Evolutionary conservation across 176 grass and related monocot species (phyloP), one percentile per base, ranked within the genome.

Genomic region (Ampelocalamus luodianensis): DNA sequence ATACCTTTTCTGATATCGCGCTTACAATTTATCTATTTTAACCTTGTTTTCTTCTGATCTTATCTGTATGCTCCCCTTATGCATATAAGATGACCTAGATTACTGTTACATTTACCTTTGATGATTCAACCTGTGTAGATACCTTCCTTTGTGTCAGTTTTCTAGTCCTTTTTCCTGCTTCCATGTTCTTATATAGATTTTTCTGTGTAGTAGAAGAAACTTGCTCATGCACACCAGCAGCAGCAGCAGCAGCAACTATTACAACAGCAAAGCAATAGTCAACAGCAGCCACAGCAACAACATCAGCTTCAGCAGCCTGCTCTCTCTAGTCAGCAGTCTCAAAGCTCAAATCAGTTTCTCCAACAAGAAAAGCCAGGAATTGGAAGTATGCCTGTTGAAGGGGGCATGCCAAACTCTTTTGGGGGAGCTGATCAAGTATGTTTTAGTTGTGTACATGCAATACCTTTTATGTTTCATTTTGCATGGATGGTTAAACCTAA

Each of bases 191-290:
- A 93, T 85, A 85, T 81, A 67, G 66, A 84, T 85, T 84, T 85
- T 88, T 92, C 86, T 90, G 83, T 90, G 66, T 89, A 90, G 90
- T 90, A 95, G 93, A 95, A 90, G 91, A 92, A 91, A 91, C 45
- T 95, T 92, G 90, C 93, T 87, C 91, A 83, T 53, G 80, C 48
- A 79, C 91, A 93, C 6, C 84, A 82, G 8, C 91, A 89, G 15
- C 89, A 91, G 48, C 89, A 91, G 48, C 85, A 87, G 1, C 89
- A 92, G 6, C 90, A 90, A 34, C 48, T 87, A 71, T 42, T 86
- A 72, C 90, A 92, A 55, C 89, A 93, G 39, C 89, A 95, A 71
- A 80, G 48, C 68, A 90, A 54, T 67, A 90, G 80, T 65, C 86
- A 94, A 69, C 85, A 87, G 51, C 84, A 79, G 42, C 58, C 48